These are phyloP conservation scores for Cucumis hystrix DNA, from an alignment of 306 rosid genomes.

Conservation along the genomic window DNA sequence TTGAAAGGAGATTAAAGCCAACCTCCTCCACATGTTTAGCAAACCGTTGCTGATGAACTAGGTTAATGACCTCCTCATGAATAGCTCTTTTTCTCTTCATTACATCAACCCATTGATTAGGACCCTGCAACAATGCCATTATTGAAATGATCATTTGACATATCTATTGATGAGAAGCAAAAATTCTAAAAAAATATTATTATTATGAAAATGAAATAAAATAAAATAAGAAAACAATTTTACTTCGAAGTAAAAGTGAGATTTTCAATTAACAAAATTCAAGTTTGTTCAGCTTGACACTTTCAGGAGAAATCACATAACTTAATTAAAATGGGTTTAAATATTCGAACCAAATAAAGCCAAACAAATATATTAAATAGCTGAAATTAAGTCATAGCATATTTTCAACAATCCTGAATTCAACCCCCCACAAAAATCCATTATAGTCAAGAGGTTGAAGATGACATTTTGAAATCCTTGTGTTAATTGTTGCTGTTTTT, in stretches of 20 bases:
- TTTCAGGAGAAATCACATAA: background rate
- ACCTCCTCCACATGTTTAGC: constrained; percentile 38
- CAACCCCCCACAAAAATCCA: background rate
- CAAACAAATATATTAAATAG: background rate
- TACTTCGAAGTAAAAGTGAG: background rate
- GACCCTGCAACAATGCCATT: constrained; percentile 40
- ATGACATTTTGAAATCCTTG: background rate
- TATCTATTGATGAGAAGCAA: background rate
- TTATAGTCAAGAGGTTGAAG: background rate
- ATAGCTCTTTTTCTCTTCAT: constrained; percentile 89
- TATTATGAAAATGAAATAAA: background rate
- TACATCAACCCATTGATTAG: constrained; percentile 76
- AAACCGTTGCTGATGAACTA: constrained; percentile 51
- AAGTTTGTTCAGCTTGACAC: background rate
- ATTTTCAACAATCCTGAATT: background rate
- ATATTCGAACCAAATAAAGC: background rate
- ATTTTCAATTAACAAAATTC: background rate
- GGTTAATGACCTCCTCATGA: constrained; percentile 61
- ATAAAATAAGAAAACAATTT: background rate
- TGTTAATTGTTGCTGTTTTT: background rate
- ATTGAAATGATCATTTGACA: constrained; percentile 6
- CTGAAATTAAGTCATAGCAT: background rate
- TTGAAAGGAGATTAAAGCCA: background rate
- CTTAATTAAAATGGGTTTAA: background rate
- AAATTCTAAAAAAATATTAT: background rate